phyloP scores from a whole-genome alignment of 2,329 filamentous ascomycete genomes.

The Fusarium sp. region DNA sequence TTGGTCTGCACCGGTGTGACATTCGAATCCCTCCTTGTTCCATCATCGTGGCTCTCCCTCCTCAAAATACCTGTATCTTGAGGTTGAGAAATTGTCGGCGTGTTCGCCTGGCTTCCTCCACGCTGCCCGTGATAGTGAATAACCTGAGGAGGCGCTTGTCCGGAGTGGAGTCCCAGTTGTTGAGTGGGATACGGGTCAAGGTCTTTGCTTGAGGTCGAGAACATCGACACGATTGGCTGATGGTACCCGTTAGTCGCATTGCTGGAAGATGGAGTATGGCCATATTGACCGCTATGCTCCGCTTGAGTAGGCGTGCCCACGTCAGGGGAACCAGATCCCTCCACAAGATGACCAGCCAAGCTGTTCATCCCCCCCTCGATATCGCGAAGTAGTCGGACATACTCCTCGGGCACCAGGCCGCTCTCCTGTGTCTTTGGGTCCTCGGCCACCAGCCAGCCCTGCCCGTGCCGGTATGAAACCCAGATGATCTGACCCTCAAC shows the following conservation, averaged over 20 bases:
- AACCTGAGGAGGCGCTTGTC: conserved; percentile 74
- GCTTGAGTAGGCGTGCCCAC: conserved; percentile 72
- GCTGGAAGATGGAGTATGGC: conserved; percentile 62
- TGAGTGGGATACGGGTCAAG: conserved; percentile 77
- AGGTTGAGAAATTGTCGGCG: conserved; percentile 68
- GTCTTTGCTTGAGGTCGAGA: conserved; percentile 78
- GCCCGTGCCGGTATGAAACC: conserved; percentile 94
- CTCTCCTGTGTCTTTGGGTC: conserved; percentile 95
- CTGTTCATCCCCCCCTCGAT: conserved; percentile 91
- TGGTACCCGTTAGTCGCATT: conserved; percentile 72
- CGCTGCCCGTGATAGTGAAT: conserved; percentile 76
- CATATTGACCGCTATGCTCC: conserved; percentile 63
- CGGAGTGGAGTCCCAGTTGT: conserved; percentile 71
- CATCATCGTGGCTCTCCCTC: conserved; percentile 64
- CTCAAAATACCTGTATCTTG: conserved; percentile 63
- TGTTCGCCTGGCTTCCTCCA: conserved; percentile 76
- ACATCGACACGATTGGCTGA: conserved; percentile 76
- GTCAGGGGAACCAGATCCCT: conserved; percentile 66
- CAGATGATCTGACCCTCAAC: conserved; percentile 96
- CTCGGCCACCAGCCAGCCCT: conserved; percentile 97
- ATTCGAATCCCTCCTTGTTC: conserved; percentile 57
- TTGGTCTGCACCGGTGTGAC: conserved; percentile 56
- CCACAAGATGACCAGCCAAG: conserved; percentile 71
- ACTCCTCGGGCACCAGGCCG: conserved; percentile 95
- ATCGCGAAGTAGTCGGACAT: conserved; percentile 90